Evolutionary conservation across 371 early-diverging fungal genomes (phyloP).

Genomic region (Gilbertella persicaria): DNA sequence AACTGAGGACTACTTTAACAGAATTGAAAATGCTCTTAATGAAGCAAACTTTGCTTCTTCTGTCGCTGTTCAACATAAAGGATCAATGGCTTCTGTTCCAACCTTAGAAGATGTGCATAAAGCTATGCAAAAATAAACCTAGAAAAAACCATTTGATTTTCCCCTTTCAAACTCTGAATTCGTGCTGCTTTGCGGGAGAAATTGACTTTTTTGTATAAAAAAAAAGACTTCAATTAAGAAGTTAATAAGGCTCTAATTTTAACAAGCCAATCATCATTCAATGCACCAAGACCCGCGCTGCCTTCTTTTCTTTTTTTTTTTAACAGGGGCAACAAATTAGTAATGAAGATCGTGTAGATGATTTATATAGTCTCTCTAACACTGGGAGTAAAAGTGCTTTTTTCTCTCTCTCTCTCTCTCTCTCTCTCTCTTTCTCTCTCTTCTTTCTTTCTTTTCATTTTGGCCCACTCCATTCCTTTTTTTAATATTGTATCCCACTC

Average conservation of each 20-base stretch:
- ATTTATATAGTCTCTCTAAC: neutral
- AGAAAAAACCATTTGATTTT: neutral
- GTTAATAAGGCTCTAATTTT: constrained; percentile 4
- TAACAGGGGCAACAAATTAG: constrained; percentile 19
- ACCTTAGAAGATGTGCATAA: constrained; percentile 42
- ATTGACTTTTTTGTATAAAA: neutral
- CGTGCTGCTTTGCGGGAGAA: neutral
- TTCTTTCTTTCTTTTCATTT: constrained; percentile 6
- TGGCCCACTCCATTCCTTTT: neutral
- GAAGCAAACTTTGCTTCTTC: constrained; percentile 63
- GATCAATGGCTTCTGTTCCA: constrained; percentile 70
- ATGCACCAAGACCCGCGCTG: neutral
- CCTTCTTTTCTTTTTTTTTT: constrained; percentile 9
- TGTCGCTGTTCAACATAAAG: constrained; percentile 57
- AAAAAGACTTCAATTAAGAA: constrained; percentile 1
- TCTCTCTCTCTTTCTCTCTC: constrained; percentile 2
- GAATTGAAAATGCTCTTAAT: constrained; percentile 44
- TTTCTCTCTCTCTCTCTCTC: constrained; percentile 3
- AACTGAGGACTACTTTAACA: constrained; percentile 35
- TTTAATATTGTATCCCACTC: neutral
- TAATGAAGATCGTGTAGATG: constrained; percentile 11
- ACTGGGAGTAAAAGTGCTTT: no score
- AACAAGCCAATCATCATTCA: constrained; percentile 9
- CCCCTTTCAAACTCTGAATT: neutral
- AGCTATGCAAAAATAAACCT: neutral